Conservation (phyloP, 2,329 filamentous ascomycete species). For the Apiospora marii region DNA sequence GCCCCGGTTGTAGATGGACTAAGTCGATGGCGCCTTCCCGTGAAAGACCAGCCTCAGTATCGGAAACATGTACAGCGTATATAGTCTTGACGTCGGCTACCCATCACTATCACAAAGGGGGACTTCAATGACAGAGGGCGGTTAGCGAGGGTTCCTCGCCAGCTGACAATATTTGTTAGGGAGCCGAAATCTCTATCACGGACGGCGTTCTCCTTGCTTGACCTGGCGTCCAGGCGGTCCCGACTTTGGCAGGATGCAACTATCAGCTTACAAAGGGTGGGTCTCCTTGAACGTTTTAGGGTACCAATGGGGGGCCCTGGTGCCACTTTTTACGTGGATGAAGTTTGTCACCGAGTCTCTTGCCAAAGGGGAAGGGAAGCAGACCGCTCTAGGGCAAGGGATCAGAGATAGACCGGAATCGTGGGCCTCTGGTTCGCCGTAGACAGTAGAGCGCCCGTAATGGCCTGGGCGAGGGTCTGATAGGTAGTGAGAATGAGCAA, state of each 20-base stretch:
- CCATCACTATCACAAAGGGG: conserved; percentile 15
- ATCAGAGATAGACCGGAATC: neutral
- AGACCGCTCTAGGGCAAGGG: neutral
- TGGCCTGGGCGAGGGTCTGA: neutral
- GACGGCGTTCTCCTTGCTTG: neutral
- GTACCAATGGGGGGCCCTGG: conserved; percentile 15
- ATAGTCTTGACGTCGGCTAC: conserved; percentile 5
- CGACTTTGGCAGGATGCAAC: conserved; percentile 20
- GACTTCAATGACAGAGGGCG: conserved; percentile 7
- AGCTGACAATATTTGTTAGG: neutral
- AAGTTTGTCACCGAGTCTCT: conserved; percentile 16
- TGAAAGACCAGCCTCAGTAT: conserved; percentile 20
- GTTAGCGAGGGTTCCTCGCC: conserved; percentile 2
- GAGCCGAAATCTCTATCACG: conserved; percentile 2
- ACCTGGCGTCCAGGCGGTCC: conserved; percentile 9
- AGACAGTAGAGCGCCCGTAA: neutral
- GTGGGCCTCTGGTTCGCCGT: neutral
- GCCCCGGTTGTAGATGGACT: conserved; percentile 14
- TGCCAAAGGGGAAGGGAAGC: conserved; percentile 13
- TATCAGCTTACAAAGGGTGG: conserved; percentile 25
- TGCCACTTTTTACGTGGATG: conserved; percentile 16
- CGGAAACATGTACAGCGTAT: conserved; percentile 21
- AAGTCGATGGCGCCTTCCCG: conserved; percentile 11
- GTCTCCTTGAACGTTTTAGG: neutral
- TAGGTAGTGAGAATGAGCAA: neutral